Evolutionary conservation across 345 rosid genomes (phyloP).

Genomic region (Excoecaria agallocha): DNA sequence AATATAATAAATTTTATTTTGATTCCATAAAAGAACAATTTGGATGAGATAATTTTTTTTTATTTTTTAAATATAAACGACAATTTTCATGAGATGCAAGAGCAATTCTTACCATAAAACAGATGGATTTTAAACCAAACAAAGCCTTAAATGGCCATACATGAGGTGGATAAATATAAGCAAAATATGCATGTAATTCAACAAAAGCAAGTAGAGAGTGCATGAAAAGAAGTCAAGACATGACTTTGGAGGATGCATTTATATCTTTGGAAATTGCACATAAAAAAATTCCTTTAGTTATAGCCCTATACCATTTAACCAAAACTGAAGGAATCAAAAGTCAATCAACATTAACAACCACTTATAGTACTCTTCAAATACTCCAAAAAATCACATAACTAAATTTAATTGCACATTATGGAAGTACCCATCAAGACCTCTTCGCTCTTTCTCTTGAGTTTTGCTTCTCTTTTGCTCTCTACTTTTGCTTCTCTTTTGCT

Average conservation of each 20-base stretch:
- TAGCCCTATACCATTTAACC: slow-evolving; percentile 10
- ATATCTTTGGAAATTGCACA: not conserved
- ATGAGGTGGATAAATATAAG: not conserved
- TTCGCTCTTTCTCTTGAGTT: not conserved
- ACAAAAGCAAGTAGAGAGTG: slow-evolving; percentile 15
- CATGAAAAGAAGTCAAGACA: slow-evolving; percentile 12
- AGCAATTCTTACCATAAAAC: too few relatives aligned
- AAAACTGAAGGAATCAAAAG: slow-evolving; percentile 4
- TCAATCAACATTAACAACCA: slow-evolving; percentile 17
- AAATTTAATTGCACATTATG: slow-evolving; percentile 7
- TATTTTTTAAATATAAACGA: too few relatives aligned
- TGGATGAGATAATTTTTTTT: too few relatives aligned
- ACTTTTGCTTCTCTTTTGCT: slow-evolving; percentile 7
- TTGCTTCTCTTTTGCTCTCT: slow-evolving; percentile 10
- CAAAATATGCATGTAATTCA: slow-evolving; percentile 12
- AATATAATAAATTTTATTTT: too few relatives aligned
- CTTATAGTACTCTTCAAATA: slow-evolving; percentile 4
- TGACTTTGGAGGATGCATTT: slow-evolving; percentile 6
- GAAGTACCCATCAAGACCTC: slow-evolving; percentile 9
- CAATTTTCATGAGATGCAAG: too few relatives aligned
- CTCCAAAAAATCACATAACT: not conserved
- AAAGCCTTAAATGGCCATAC: not conserved
- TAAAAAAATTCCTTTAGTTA: slow-evolving; percentile 11
- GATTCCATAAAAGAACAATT: too few relatives aligned
- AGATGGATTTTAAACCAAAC: not conserved